These are phyloP conservation scores for Trichoderma asperelloides DNA, from an alignment of 495 filamentous ascomycete genomes.

Conservation along the genomic window DNA sequence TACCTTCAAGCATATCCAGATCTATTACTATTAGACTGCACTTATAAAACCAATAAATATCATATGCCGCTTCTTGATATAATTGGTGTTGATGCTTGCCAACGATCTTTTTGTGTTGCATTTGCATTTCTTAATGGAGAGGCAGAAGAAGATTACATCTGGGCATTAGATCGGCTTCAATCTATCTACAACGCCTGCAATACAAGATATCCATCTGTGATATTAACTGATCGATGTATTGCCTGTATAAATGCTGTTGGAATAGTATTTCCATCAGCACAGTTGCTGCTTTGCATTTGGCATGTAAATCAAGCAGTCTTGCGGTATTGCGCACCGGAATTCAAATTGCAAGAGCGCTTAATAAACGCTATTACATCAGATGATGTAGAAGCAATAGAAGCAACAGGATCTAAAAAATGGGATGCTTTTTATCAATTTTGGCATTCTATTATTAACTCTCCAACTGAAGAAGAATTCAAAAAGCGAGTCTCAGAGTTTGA, in stretches of 20 bases:
- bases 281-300: not conserved
- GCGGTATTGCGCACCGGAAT: not conserved
- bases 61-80: constrained; percentile 15
- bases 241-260: not conserved
- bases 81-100: constrained; percentile 11
- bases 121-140: constrained; percentile 11
- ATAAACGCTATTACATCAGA: too few species aligned
- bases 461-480: not conserved
- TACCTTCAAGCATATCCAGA: constrained; percentile 8
- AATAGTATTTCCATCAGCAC: not conserved
- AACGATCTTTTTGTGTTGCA: constrained; percentile 11
- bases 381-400: too few species aligned
- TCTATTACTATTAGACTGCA: constrained; percentile 12
- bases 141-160: constrained; percentile 2
- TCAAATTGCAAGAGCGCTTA: not conserved
- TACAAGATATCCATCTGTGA: not conserved
- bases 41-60: constrained; percentile 16
- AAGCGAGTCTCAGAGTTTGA: not conserved
- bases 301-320: constrained; percentile 5
- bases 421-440: not conserved
- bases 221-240: not conserved
- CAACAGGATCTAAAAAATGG: too few species aligned
- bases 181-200: not conserved
- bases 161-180: not conserved
- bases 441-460: not conserved